Percentiles rank a stretch among this genome's conserved stretches.
Conservation (phyloP, 768 basidiomycete species). For the Pleurotus djamor region DNA sequence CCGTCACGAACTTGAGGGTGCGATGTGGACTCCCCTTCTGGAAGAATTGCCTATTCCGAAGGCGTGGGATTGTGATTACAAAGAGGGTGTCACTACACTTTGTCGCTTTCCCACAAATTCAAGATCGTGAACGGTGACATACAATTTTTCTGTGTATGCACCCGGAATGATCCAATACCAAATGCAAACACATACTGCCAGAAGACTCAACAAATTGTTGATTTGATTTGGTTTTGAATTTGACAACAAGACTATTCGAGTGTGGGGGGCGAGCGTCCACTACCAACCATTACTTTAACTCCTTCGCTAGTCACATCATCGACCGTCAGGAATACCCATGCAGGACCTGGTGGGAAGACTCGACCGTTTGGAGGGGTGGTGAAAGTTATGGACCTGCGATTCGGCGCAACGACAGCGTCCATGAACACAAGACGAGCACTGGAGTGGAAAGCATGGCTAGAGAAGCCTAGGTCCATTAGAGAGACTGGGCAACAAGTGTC, state of each 20-base stretch:
- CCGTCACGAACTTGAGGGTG: too few relatives aligned
- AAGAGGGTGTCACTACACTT: too few relatives aligned
- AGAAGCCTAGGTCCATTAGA: slow-evolving; percentile 29
- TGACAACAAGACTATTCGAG: background rate
- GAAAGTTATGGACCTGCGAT: slow-evolving; percentile 24
- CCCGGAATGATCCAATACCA: background rate
- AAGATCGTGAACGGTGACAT: too few relatives aligned
- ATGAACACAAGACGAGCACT: slow-evolving; percentile 26
- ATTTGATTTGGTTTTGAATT: too few relatives aligned
- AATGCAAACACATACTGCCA: background rate
- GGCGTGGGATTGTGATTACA: too few relatives aligned
- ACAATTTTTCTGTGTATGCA: too few relatives aligned
- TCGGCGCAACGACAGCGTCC: slow-evolving; percentile 18
- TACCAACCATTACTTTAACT: slow-evolving; percentile 7
- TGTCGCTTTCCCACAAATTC: too few relatives aligned
- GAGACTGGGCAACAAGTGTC: slow-evolving; percentile 14
- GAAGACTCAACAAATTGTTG: background rate
- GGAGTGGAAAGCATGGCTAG: slow-evolving; percentile 29
- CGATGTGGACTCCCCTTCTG: too few relatives aligned
- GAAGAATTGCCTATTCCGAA: too few relatives aligned
- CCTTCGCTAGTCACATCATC: slow-evolving; percentile 8
- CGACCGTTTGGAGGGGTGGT: slow-evolving; percentile 30
- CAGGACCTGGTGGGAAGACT: slow-evolving; percentile 27
- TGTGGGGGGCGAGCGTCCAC: slow-evolving; percentile 7
- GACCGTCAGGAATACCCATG: slow-evolving; percentile 7